phyloP scores from a whole-genome alignment of 2,329 filamentous ascomycete species.

The Macrophomina phaseolina region DNA sequence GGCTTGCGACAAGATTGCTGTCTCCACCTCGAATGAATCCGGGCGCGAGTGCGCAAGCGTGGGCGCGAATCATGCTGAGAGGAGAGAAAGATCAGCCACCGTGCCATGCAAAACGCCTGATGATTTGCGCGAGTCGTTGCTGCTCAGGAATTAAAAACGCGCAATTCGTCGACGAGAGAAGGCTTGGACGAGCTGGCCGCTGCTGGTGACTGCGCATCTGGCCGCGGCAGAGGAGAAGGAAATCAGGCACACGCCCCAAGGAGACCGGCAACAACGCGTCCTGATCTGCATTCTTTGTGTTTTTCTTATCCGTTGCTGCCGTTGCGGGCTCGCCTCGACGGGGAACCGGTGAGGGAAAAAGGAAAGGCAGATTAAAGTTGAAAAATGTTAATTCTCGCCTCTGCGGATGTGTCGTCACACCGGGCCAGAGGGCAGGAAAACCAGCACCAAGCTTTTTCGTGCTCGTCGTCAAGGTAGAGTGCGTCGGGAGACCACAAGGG shows the following conservation, averaged over 20 bases:
- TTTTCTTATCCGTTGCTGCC: neutral
- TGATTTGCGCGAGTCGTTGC: slow-evolving; percentile 16
- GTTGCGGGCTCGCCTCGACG: neutral
- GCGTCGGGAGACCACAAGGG: neutral
- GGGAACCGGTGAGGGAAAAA: neutral
- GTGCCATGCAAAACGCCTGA: slow-evolving; percentile 20
- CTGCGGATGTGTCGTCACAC: neutral
- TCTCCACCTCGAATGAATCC: slow-evolving; percentile 1
- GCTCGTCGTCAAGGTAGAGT: neutral
- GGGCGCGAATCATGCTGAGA: slow-evolving; percentile 6
- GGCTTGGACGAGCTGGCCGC: neutral
- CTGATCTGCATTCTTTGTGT: neutral
- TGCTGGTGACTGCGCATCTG: slow-evolving; percentile 1
- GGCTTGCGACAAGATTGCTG: slow-evolving; percentile 2
- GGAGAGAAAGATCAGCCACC: neutral
- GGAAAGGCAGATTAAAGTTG: slow-evolving; percentile 18
- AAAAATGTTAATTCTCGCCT: neutral
- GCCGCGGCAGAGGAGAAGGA: neutral
- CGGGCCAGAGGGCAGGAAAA: neutral
- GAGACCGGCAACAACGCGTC: neutral
- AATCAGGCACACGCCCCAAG: neutral
- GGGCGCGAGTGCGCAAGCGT: neutral
- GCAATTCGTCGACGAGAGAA: neutral
- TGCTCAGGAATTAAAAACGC: slow-evolving; percentile 6
- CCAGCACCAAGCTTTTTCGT: slow-evolving; percentile 20